Conservation (phyloP, 2,329 filamentous ascomycete genomes). For the Rhinocladiella similis region DNA sequence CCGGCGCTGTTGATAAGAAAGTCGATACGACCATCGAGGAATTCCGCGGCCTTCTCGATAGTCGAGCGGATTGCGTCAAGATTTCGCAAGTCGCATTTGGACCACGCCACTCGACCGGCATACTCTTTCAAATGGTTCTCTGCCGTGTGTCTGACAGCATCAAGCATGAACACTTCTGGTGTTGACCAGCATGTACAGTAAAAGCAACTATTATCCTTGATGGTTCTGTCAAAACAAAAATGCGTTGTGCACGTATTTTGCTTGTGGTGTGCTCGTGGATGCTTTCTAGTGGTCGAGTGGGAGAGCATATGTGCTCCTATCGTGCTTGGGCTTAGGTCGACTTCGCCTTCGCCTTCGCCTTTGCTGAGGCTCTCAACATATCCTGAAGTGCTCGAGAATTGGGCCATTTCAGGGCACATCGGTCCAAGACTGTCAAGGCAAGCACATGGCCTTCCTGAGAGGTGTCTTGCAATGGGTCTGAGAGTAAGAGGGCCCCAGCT, state of each 20-base stretch:
- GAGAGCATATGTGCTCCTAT: no score
- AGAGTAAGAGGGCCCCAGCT: not conserved
- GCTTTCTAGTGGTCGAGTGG: no score
- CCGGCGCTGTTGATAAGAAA: slow-evolving; percentile 44
- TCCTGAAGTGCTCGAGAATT: slow-evolving; percentile 3
- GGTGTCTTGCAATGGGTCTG: not conserved
- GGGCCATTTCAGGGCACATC: slow-evolving; percentile 8
- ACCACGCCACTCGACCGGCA: slow-evolving; percentile 36
- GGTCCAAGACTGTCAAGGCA: slow-evolving; percentile 2
- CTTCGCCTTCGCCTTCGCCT: not conserved
- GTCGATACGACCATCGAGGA: slow-evolving; percentile 41
- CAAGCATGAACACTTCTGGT: slow-evolving; percentile 49
- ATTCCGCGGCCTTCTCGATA: slow-evolving; percentile 37
- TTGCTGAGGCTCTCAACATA: not conserved
- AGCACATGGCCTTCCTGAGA: not conserved
- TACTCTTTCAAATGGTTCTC: slow-evolving; percentile 34
- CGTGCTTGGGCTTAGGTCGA: not conserved
- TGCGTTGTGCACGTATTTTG: no score
- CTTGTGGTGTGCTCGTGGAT: no score
- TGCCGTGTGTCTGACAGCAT: slow-evolving; percentile 42
- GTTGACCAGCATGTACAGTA: no score
- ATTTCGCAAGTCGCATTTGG: slow-evolving; percentile 45
- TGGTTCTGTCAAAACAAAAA: no score
- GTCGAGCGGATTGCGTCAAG: slow-evolving; percentile 37
- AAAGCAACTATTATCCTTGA: no score